Percentiles rank a stretch among this genome's conserved stretches.
Conservation (phyloP, 1,284 basidiomycete species). For the Boletellus deceptivus region DNA sequence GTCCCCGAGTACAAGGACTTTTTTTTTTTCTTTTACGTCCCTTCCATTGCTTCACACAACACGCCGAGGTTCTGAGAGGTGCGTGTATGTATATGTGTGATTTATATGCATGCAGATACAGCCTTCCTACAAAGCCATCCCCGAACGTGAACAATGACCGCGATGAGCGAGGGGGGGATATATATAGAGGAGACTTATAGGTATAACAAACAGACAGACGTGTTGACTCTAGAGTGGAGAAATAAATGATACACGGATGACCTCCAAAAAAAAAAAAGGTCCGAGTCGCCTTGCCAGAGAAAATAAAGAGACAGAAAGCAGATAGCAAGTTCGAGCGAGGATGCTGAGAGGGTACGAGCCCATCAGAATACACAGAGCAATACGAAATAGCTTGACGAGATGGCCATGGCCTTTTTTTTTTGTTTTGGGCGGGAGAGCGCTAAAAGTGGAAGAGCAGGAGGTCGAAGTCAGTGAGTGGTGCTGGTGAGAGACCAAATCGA, state of each 20-base stretch:
- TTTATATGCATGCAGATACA: no score
- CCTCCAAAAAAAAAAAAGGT: neutral
- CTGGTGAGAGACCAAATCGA: neutral
- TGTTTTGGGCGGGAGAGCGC: neutral
- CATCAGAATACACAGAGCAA: neutral
- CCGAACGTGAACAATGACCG: neutral
- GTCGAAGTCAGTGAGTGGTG: slow-evolving; percentile 12
- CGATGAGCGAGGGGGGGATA: no score
- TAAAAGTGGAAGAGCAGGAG: no score
- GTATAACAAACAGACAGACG: neutral
- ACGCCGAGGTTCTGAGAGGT: no score
- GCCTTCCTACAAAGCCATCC: no score
- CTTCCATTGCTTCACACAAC: no score
- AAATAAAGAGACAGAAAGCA: neutral
- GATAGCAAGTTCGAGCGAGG: neutral
- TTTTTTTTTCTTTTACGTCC: no score
- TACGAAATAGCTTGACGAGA: neutral
- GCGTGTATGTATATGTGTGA: no score
- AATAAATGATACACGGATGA: neutral
- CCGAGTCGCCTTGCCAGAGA: neutral
- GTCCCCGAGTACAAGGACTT: no score
- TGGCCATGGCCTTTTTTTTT: neutral
- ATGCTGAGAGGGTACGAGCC: neutral
- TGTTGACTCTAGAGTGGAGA: neutral
- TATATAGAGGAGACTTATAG: neutral